Base-by-base conservation (phyloP, 2,329 filamentous ascomycete genomes). In the Ophiostoma sp. region DNA sequence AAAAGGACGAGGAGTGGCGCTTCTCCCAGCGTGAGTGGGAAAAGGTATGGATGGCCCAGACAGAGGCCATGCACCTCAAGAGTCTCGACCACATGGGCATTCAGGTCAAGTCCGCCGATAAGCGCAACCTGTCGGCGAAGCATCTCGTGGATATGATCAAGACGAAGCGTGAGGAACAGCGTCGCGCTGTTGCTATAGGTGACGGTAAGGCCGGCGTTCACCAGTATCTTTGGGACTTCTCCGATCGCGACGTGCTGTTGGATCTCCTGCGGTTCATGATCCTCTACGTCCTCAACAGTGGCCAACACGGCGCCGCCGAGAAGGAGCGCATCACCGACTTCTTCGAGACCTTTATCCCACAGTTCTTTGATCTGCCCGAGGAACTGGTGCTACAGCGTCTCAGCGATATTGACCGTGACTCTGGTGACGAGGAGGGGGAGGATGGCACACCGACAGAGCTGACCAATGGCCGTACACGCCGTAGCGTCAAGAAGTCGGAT, bases 1-100 rank as follows among this genome's bases (percentile, higher is more conserved):
- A 97, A 79, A 98, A 98, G 81, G 91, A 97, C 61, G 96, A 99
- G 81, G 95, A 98, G 79, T 99, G 96, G 96, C 94, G 97, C 76
- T 95, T 97, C 77, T 95, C 94, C 48, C 74, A 93, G 86, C 93
- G 96, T 42, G 97, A 99, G 80, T 99, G 96, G 96, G 95, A 98
- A 82, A 98, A 98, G 83, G 94, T 99, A 8, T 99, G 96, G 96
- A 94, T 96, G 76, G 91, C 94, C 69, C 96, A 98, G 83, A 98
- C 95, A 31, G 92, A 97, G 80, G 91, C 92, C 79, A 95, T 97
- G 85, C 97, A 98, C 82, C 93, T 97, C 83, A 97, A 94, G 84
- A 97, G 94, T 81, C 89, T 99, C 70, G 96, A 99, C 79, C 96
- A 99, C 79, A 97, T 98, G 88, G 94, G 94, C 25, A 94, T 97